Conservation (phyloP, 305 asterid genomes). For the Solanum hybrid region DNA sequence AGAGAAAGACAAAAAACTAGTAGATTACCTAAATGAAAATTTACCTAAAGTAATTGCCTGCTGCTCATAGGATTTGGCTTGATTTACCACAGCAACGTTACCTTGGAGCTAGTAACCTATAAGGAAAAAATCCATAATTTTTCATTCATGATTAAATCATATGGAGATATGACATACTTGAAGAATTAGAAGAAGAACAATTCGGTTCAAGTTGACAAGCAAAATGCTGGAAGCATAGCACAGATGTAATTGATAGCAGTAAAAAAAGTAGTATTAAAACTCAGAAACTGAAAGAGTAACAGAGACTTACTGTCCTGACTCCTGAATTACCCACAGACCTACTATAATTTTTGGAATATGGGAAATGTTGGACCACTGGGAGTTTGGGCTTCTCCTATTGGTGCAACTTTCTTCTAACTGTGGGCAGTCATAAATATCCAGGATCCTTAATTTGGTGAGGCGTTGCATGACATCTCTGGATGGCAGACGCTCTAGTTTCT, state of each 20-base stretch:
- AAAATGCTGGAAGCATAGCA: background rate
- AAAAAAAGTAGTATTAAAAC: background rate
- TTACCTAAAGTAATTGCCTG: too few species aligned
- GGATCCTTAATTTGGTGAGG: accelerated
- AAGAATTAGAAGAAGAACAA: background rate
- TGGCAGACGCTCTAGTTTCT: background rate
- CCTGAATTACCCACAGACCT: too few species aligned
- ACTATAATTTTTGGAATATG: background rate
- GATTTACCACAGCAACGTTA: too few species aligned
- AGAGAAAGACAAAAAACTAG: too few species aligned
- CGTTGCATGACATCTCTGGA: background rate
- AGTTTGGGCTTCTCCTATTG: background rate
- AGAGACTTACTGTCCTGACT: background rate
- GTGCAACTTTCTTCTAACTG: background rate
- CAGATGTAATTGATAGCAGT: background rate
- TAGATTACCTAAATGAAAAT: too few species aligned
- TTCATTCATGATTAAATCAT: background rate
- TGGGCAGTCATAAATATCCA: accelerated
- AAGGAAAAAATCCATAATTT: too few species aligned
- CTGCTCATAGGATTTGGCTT: too few species aligned
- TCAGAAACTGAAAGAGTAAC: background rate
- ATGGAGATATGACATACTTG: background rate
- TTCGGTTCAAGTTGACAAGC: background rate
- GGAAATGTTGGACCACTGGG: background rate
- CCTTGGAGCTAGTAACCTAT: too few species aligned